Evolutionary conservation across 2,329 filamentous ascomycete species (phyloP).

Genomic region (Diaporthe australafricana): DNA sequence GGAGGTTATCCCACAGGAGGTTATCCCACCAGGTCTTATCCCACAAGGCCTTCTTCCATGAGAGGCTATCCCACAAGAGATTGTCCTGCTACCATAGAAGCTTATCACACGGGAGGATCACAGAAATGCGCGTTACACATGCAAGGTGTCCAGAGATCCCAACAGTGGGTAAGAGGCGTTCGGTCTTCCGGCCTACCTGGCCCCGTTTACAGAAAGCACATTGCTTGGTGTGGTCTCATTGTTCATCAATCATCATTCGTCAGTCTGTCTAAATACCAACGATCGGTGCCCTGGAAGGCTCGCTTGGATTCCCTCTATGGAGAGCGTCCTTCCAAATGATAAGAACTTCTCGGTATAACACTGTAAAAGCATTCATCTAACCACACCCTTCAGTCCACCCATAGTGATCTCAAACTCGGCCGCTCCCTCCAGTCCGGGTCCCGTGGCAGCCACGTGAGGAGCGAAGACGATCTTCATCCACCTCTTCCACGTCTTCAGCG

Average conservation of each 20-base stretch:
- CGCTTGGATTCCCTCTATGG: not conserved
- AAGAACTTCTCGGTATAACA: not conserved
- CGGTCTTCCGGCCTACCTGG: not conserved
- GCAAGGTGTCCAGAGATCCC: not conserved
- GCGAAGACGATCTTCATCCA: slow-evolving; percentile 93
- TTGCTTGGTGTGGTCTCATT: not conserved
- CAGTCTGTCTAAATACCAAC: not conserved
- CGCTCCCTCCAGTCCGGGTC: slow-evolving; percentile 60
- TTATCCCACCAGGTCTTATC: too few relatives aligned
- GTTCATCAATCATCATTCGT: not conserved
- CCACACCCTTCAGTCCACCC: slow-evolving; percentile 65
- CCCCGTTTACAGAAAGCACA: not conserved
- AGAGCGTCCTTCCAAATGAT: not conserved
- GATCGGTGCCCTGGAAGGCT: not conserved
- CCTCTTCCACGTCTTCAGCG: slow-evolving; percentile 73
- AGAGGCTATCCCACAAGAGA: not conserved
- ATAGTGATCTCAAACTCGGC: slow-evolving; percentile 82
- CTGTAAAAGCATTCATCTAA: not conserved
- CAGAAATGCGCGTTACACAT: not conserved
- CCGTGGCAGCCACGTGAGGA: slow-evolving; percentile 72
- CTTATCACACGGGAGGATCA: not conserved
- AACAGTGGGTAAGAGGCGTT: not conserved
- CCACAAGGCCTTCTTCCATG: too few relatives aligned
- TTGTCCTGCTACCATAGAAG: not conserved
- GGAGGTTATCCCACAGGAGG: not conserved